Conservation (phyloP, 441 rosid species). For the Euphorbia celastroides region DNA sequence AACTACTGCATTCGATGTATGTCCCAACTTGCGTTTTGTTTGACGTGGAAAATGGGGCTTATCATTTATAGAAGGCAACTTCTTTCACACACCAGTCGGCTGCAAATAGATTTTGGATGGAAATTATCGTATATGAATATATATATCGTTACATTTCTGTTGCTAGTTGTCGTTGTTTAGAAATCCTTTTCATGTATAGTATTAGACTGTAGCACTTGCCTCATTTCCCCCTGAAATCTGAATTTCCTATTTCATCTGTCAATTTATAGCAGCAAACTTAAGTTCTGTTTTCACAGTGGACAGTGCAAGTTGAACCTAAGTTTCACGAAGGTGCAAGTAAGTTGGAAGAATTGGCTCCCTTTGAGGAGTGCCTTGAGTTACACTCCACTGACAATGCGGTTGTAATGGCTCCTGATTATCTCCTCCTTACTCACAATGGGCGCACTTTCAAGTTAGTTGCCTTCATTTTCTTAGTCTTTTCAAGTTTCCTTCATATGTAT, state of each 20-base stretch:
- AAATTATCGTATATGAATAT: background rate
- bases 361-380: slow-evolving; percentile 88
- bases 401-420: slow-evolving; percentile 80
- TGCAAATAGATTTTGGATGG: background rate
- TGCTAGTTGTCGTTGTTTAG: background rate
- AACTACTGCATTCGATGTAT: slow-evolving; percentile 9
- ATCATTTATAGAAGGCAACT: background rate
- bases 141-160: background rate
- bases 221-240: background rate
- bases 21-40: background rate
- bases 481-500: background rate
- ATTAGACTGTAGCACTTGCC: background rate
- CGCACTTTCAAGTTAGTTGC: slow-evolving; percentile 93
- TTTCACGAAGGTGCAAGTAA: slow-evolving; percentile 96
- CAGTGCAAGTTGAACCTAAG: slow-evolving; percentile 81
- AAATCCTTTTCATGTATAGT: background rate
- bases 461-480: slow-evolving; percentile 19
- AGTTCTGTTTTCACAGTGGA: slow-evolving; percentile 64
- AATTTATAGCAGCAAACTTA: slow-evolving; percentile 19
- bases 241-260: slow-evolving; percentile 6
- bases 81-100: background rate
- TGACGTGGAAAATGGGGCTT: background rate
- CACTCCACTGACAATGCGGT: slow-evolving; percentile 63
- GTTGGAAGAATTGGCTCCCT: slow-evolving; percentile 87
- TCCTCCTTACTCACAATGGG: slow-evolving; percentile 88